Evolutionary conservation across 2,329 filamentous ascomycete species (phyloP).

Genomic region (Hortaea werneckii): DNA sequence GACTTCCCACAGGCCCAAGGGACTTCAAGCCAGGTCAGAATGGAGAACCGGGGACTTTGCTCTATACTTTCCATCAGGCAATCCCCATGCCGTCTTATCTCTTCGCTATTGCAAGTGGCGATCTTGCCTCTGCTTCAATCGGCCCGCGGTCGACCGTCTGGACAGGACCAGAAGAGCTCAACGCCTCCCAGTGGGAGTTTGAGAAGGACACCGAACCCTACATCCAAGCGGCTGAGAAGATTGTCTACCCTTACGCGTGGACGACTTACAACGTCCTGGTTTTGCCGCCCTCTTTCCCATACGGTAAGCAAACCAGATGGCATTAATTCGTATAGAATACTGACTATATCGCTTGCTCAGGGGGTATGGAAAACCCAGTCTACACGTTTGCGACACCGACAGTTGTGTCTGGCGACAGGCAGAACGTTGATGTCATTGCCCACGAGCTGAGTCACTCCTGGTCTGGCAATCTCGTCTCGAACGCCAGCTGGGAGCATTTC

Average conservation of each 20-base stretch:
- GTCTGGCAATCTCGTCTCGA: slow-evolving; percentile 79
- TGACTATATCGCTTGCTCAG: neutral
- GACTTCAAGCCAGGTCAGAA: slow-evolving; percentile 43
- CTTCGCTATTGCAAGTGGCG: slow-evolving; percentile 79
- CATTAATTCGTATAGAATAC: neutral
- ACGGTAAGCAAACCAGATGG: slow-evolving; percentile 46
- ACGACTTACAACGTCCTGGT: slow-evolving; percentile 90
- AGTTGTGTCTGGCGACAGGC: slow-evolving; percentile 69
- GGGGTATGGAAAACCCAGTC: slow-evolving; percentile 32
- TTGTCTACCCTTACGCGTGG: slow-evolving; percentile 84
- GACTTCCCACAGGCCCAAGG: slow-evolving; percentile 50
- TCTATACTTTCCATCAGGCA: slow-evolving; percentile 80
- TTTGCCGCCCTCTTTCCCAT: slow-evolving; percentile 80
- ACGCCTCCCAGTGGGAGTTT: slow-evolving; percentile 80
- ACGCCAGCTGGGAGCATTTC: slow-evolving; percentile 73
- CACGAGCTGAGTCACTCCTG: slow-evolving; percentile 70
- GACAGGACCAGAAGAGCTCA: slow-evolving; percentile 78
- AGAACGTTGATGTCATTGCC: slow-evolving; percentile 94
- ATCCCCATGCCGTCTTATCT: slow-evolving; percentile 92
- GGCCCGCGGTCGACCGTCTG: slow-evolving; percentile 77
- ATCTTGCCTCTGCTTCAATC: slow-evolving; percentile 75
- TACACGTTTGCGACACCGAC: slow-evolving; percentile 94
- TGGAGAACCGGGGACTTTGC: slow-evolving; percentile 43
- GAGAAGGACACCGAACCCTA: slow-evolving; percentile 87
- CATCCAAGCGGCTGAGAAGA: slow-evolving; percentile 70